Evolutionary conservation across 495 filamentous ascomycete species (phyloP).

Genomic region (Lasiosphaeris hirsuta): DNA sequence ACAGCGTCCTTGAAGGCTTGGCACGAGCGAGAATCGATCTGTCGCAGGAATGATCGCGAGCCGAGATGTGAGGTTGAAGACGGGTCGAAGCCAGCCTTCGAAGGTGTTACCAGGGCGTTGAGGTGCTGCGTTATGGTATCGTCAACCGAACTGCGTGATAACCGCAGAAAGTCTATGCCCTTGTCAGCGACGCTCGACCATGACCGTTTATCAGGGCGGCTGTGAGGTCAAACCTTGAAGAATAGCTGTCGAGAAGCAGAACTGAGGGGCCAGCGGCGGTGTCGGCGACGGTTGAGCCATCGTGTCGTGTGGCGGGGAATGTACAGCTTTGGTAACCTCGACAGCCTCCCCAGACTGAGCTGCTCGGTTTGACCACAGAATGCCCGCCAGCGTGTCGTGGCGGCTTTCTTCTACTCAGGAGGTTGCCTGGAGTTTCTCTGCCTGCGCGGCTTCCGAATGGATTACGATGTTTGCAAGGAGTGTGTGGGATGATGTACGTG

Average conservation of each 20-base stretch:
- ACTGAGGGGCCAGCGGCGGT: conserved; percentile 75
- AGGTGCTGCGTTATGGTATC: conserved; percentile 91
- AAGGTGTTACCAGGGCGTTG: conserved; percentile 82
- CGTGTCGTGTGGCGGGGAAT: conserved; percentile 24
- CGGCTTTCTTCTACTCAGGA: neutral
- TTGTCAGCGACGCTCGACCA: conserved; percentile 4
- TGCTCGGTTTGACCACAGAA: conserved; percentile 46
- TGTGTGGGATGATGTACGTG: too few relatives aligned
- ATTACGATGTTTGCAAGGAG: too few relatives aligned
- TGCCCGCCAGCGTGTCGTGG: conserved; percentile 42
- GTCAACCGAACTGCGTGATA: conserved; percentile 82
- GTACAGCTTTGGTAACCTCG: conserved; percentile 23
- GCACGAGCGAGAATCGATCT: conserved; percentile 62
- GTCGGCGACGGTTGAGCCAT: conserved; percentile 62
- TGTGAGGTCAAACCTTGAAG: conserved; percentile 62
- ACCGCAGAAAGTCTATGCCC: conserved; percentile 78
- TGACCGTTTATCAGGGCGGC: too few relatives aligned
- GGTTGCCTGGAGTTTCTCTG: too few relatives aligned
- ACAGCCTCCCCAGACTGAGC: conserved; percentile 36
- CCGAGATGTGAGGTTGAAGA: conserved; percentile 60
- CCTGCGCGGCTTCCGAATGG: neutral
- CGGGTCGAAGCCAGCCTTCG: conserved; percentile 71
- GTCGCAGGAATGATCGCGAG: conserved; percentile 49
- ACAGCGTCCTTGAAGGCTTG: conserved; percentile 70
- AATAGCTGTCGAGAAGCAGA: conserved; percentile 85